Percentiles rank a stretch among this genome's conserved stretches.
Conservation (phyloP, 306 rosid species). For the Erythrophleum fordii region DNA sequence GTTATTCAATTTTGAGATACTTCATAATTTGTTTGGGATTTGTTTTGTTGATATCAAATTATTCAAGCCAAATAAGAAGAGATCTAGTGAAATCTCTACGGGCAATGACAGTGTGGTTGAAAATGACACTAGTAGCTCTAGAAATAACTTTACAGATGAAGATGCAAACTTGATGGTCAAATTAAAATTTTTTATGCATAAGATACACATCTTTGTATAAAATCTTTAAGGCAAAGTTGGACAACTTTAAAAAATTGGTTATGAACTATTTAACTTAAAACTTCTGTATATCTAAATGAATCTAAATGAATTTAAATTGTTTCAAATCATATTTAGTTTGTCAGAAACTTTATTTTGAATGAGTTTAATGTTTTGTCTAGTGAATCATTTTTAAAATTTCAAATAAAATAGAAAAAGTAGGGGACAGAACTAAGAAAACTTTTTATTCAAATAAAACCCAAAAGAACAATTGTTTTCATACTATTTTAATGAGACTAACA, state of each 20-base stretch:
- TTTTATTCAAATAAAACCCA: background rate
- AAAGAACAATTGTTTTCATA: background rate
- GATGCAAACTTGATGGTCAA: conserved; percentile 98
- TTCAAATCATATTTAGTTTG: background rate
- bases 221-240: conserved; percentile 7
- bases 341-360: background rate
- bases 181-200: conserved; percentile 89
- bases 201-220: conserved; percentile 55
- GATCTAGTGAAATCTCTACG: conserved; percentile 56
- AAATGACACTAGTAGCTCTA: conserved; percentile 45
- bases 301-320: too few species aligned
- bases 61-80: conserved; percentile 84
- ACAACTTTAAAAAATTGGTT: too few species aligned
- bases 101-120: conserved; percentile 47
- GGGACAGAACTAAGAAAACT: background rate
- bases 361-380: background rate
- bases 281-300: too few species aligned
- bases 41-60: conserved; percentile 85
- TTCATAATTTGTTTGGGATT: conserved; percentile 61
- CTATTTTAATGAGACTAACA: background rate
- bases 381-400: background rate
- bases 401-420: background rate
- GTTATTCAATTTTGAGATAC: conserved; percentile 35
- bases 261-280: too few species aligned
- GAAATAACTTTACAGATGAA: conserved; percentile 79